Percentiles rank a stretch among this genome's conserved stretches.
phyloP scores from a whole-genome alignment of 768 basidiomycete species.

The Leccinum variicolor region DNA sequence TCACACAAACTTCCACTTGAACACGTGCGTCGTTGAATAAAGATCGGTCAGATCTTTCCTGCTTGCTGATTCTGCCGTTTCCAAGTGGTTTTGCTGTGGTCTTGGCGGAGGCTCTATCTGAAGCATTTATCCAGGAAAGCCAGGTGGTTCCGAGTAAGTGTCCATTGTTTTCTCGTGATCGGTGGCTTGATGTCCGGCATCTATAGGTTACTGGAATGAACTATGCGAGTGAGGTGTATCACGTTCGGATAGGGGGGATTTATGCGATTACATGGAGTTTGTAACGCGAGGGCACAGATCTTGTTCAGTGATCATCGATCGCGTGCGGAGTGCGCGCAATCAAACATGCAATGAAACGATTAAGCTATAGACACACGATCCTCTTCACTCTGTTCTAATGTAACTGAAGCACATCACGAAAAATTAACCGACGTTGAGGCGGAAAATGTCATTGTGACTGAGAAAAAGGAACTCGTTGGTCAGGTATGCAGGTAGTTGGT shows the following conservation, averaged over 20 bases:
- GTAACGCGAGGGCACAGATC: background rate
- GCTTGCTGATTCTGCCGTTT: background rate
- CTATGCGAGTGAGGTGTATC: slow-evolving; percentile 10
- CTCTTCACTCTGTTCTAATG: slow-evolving; percentile 11
- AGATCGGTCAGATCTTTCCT: background rate
- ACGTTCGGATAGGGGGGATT: background rate
- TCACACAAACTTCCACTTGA: slow-evolving; percentile 23
- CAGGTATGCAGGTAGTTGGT: background rate
- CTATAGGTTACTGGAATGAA: slow-evolving; percentile 10
- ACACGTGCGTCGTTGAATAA: slow-evolving; percentile 10
- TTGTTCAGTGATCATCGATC: background rate
- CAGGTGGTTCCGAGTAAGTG: slow-evolving; percentile 14
- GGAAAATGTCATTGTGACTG: slow-evolving; percentile 90
- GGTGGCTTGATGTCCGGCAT: background rate
- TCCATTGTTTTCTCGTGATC: background rate
- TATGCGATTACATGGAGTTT: background rate
- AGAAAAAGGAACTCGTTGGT: slow-evolving; percentile 1
- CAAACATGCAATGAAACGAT: background rate
- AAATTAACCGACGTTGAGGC: slow-evolving; percentile 65
- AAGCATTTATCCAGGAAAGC: slow-evolving; percentile 10
- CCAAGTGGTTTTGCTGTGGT: slow-evolving; percentile 20
- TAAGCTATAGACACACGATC: slow-evolving; percentile 10
- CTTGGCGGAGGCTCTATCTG: slow-evolving; percentile 19
- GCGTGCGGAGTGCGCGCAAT: background rate
- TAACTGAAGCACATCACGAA: background rate